Conservation (phyloP, 1,139 yeast genomes). For the Sugiyamaella japonica region DNA sequence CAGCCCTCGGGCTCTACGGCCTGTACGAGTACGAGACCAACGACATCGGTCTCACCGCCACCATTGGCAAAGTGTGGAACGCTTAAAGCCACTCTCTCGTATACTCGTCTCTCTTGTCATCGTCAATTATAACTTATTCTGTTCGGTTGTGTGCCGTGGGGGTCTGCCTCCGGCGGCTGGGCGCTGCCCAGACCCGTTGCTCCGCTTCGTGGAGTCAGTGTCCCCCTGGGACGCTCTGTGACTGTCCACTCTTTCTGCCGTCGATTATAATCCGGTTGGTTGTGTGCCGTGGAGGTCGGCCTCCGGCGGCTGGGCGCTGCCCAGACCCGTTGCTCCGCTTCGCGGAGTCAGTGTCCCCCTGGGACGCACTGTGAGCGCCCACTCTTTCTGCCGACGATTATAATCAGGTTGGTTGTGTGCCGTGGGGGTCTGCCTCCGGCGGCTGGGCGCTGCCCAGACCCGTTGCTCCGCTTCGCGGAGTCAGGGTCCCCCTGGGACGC, state of each 20-base stretch:
- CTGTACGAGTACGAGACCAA: slow-evolving; percentile 79
- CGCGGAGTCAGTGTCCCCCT: neutral
- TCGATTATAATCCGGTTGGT: no score
- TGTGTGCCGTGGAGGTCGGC: no score
- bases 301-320: neutral
- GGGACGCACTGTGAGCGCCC: neutral
- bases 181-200: neutral
- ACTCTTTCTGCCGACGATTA: no score
- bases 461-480: no score
- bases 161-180: neutral
- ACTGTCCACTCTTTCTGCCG: no score
- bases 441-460: no score
- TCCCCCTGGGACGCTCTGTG: no score
- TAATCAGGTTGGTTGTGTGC: no score
- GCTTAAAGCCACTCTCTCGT: slow-evolving; percentile 35
- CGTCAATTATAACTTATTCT: neutral
- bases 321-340: neutral
- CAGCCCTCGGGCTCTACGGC: slow-evolving; percentile 74
- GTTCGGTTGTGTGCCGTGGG: no score
- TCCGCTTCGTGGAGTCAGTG: neutral
- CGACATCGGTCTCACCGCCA: slow-evolving; percentile 56
- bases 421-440: neutral
- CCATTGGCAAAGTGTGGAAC: slow-evolving; percentile 45
- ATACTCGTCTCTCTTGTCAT: neutral
- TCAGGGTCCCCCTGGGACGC: no score